Conservation (phyloP, 1,284 basidiomycete genomes). For the Cronartium ribicola region DNA sequence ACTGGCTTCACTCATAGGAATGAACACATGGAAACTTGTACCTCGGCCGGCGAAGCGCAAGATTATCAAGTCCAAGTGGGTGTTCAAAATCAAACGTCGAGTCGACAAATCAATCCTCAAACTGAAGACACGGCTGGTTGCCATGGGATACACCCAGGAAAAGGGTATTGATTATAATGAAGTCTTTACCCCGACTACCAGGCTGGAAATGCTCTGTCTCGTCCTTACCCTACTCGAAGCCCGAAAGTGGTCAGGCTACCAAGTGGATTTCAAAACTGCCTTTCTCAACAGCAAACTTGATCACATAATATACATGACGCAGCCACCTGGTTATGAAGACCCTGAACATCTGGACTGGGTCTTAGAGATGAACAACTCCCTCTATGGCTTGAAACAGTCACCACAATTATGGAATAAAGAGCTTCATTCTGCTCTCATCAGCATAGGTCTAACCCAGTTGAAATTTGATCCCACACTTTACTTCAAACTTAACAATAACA, state of each 20-base stretch:
- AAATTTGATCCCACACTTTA: slow-evolving; percentile 9
- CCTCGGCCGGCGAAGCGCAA: background rate
- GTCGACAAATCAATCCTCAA: background rate
- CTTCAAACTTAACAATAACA: slow-evolving; percentile 7
- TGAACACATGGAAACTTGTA: slow-evolving; percentile 3
- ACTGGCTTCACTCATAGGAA: background rate
- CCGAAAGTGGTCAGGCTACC: background rate
- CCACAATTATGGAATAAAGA: slow-evolving; percentile 2
- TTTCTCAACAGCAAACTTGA: slow-evolving; percentile 12
- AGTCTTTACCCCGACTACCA: slow-evolving; percentile 4
- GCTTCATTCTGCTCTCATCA: background rate
- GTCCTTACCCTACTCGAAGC: background rate
- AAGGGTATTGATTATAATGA: background rate
- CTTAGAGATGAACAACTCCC: background rate
- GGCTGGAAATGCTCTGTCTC: slow-evolving; percentile 7
- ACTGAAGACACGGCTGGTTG: slow-evolving; percentile 2
- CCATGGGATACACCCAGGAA: slow-evolving; percentile 12
- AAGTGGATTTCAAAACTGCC: slow-evolving; percentile 6
- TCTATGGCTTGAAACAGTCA: slow-evolving; percentile 11
- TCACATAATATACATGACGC: background rate
- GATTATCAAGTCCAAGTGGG: slow-evolving; percentile 16
- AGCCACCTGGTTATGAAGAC: slow-evolving; percentile 1
- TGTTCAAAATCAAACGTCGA: slow-evolving; percentile 4
- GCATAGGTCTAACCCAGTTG: background rate
- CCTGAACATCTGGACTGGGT: slow-evolving; percentile 3